These are phyloP conservation scores for Annulohypoxylon moriforme DNA, from an alignment of 495 filamentous ascomycete genomes.

Conservation along the genomic window DNA sequence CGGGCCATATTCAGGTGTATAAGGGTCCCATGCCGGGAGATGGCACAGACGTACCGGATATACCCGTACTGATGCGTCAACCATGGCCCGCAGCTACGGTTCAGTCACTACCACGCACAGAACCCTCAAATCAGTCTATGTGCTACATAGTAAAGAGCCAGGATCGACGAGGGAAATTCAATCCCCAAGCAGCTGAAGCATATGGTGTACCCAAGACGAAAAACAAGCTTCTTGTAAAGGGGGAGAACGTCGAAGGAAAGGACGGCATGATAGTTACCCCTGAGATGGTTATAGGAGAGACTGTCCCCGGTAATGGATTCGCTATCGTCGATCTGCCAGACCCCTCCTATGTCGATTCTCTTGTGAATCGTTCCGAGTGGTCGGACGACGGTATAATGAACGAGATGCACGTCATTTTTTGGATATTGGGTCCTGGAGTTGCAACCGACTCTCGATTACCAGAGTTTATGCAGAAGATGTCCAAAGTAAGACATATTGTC, in stretches of 20 bases:
- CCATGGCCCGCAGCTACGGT: constrained; percentile 85
- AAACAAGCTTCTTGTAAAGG: constrained; percentile 63
- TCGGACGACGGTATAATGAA: constrained; percentile 69
- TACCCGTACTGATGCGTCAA: constrained; percentile 77
- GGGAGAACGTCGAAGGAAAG: constrained; percentile 62
- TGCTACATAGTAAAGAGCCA: constrained; percentile 87
- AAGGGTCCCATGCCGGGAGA: constrained; percentile 70
- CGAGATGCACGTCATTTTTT: constrained; percentile 76
- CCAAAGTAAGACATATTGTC: constrained; percentile 76
- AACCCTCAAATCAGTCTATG: constrained; percentile 71
- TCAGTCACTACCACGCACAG: constrained; percentile 71
- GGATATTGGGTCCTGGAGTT: constrained; percentile 82
- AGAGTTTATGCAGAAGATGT: constrained; percentile 73
- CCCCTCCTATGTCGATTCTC: constrained; percentile 69
- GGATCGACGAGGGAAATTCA: constrained; percentile 82
- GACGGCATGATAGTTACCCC: constrained; percentile 68
- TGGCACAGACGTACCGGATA: constrained; percentile 64
- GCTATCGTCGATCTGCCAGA: constrained; percentile 84
- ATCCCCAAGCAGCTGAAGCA: constrained; percentile 66
- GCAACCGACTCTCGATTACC: constrained; percentile 67
- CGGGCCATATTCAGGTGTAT: constrained; percentile 76
- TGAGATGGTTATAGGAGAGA: constrained; percentile 61
- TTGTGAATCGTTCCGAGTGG: constrained; percentile 82
- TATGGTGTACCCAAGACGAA: constrained; percentile 67
- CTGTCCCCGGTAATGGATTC: constrained; percentile 63